phyloP scores from a whole-genome alignment of 2,329 filamentous ascomycete genomes.

The Xylaria sp. region DNA sequence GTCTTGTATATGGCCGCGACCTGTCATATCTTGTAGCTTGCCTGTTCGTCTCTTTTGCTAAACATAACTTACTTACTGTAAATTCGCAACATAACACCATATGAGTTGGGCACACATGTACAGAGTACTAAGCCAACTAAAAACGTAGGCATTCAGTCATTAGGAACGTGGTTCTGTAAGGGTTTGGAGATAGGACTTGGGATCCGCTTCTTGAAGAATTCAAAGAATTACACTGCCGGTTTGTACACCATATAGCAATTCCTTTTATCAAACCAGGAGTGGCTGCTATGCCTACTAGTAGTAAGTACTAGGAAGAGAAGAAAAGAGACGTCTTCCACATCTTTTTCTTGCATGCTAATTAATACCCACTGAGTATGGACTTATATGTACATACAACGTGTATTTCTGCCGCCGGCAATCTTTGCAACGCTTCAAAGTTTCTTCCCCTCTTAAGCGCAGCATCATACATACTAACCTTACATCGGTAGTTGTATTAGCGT shows the following conservation, averaged over 20 bases:
- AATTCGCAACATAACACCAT: too few relatives aligned
- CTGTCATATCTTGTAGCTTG: neutral
- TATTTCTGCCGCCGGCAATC: slow-evolving; percentile 18
- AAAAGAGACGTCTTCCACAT: too few relatives aligned
- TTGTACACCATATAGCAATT: too few relatives aligned
- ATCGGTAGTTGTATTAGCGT: slow-evolving; percentile 26
- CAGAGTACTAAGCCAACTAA: neutral
- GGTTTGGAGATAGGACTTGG: neutral
- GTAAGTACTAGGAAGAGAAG: too few relatives aligned
- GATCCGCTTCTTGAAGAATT: too few relatives aligned
- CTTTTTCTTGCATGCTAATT: neutral
- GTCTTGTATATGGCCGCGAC: neutral
- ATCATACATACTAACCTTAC: neutral
- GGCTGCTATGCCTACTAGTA: neutral
- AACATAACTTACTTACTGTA: neutral
- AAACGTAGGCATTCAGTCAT: too few relatives aligned
- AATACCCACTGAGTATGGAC: too few relatives aligned
- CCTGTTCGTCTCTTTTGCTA: too few relatives aligned
- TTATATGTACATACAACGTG: neutral
- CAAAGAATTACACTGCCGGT: too few relatives aligned
- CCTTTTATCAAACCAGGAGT: too few relatives aligned
- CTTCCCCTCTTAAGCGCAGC: slow-evolving; percentile 9
- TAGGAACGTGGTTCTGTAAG: too few relatives aligned
- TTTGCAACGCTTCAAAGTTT: slow-evolving; percentile 4
- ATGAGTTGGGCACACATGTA: neutral